Percentiles rank a stretch among this genome's conserved stretches.
phyloP scores from a whole-genome alignment of 1,139 yeast species.

The Candida anutae region DNA sequence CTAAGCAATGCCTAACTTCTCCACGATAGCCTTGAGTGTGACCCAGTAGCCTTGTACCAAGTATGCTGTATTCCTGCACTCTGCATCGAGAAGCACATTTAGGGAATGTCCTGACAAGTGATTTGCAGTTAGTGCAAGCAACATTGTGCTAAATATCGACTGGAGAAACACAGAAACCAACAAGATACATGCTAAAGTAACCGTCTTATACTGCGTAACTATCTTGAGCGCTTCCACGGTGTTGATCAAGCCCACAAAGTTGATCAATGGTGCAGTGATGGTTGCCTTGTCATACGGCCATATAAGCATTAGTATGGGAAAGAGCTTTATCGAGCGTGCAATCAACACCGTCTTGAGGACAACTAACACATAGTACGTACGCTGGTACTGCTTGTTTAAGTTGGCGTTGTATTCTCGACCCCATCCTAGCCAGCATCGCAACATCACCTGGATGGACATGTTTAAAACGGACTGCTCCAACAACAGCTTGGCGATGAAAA shows the following conservation, averaged over 20 bases:
- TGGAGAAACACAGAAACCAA: conserved; percentile 5
- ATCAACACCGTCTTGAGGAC: conserved; percentile 64
- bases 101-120: too few relatives aligned
- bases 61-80: too few relatives aligned
- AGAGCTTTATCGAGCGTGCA: conserved; percentile 70
- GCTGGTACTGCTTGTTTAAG: conserved; percentile 10
- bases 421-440: conserved; percentile 27
- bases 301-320: conserved; percentile 89
- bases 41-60: too few relatives aligned
- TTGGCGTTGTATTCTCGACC: conserved; percentile 15
- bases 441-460: conserved; percentile 35
- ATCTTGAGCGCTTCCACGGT: conserved; percentile 60
- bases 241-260: conserved; percentile 53
- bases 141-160: conserved; percentile 3
- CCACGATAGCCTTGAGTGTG: too few relatives aligned
- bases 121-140: conserved; percentile 3
- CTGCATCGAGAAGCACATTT: too few relatives aligned
- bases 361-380: conserved; percentile 24
- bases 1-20: background rate
- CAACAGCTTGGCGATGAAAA: conserved; percentile 56
- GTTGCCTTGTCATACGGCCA: conserved; percentile 87
- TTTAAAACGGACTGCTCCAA: conserved; percentile 54
- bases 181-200: conserved; percentile 20
- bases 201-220: conserved; percentile 39
- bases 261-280: conserved; percentile 53